Conservation (phyloP, 164 flowering plant species). For the Berberis vulgaris region DNA sequence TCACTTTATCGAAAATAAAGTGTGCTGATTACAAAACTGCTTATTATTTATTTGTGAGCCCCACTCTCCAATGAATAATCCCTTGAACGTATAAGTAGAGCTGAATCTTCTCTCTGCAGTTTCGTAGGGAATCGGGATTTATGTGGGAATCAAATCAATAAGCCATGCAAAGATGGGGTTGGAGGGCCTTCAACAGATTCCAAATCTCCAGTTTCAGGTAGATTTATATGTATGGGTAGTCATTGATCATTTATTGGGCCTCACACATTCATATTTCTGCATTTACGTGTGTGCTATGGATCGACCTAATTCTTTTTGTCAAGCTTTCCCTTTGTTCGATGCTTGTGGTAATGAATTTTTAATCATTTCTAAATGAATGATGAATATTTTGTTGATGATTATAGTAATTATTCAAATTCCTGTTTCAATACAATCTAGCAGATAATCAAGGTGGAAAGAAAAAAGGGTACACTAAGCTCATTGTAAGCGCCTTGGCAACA, state of each 20-base stretch:
- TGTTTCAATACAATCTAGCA: background rate
- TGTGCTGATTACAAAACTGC: background rate
- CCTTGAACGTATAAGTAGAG: too few relatives aligned
- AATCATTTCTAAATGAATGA: too few relatives aligned
- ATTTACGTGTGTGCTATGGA: too few relatives aligned
- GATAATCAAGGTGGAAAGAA: constrained; percentile 38
- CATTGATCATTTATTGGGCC: background rate
- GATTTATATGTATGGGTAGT: background rate
- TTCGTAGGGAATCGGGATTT: constrained; percentile 72
- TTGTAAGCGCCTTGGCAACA: constrained; percentile 90
- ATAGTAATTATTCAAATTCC: background rate
- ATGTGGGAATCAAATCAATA: constrained; percentile 71
- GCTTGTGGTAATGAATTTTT: too few relatives aligned
- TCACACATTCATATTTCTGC: background rate
- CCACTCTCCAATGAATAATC: too few relatives aligned
- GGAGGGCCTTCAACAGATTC: constrained; percentile 31
- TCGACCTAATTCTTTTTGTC: too few relatives aligned
- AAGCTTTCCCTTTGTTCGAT: too few relatives aligned
- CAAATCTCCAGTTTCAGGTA: constrained; percentile 27
- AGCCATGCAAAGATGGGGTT: constrained; percentile 42
- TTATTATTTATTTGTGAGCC: background rate
- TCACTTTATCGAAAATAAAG: too few relatives aligned
- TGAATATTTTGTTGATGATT: background rate
- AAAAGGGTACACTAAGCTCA: constrained; percentile 65
- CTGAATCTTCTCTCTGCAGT: constrained; percentile 24